Conservation (phyloP, 306 rosid genomes). For the Glycine latifolia region DNA sequence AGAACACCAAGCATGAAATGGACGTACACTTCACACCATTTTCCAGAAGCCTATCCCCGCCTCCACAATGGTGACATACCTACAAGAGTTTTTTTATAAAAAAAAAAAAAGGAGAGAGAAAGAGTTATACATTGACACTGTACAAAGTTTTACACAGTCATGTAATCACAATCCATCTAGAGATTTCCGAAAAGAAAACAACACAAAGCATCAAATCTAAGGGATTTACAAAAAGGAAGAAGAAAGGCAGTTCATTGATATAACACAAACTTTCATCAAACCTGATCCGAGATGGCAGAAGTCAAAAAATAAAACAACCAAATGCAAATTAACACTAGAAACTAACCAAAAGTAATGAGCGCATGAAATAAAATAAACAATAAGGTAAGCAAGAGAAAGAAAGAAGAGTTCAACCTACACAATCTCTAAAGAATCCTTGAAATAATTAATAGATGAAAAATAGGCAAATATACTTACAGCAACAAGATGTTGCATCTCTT, state of each 20-base stretch:
- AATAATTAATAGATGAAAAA: neutral
- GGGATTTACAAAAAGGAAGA: neutral
- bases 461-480: conserved; percentile 61
- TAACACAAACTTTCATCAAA: conserved; percentile 16
- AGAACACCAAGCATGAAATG: conserved; percentile 82
- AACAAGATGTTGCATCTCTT: conserved; percentile 89
- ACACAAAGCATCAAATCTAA: neutral
- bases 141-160: too few species aligned
- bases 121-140: too few species aligned
- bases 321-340: conserved; percentile 20
- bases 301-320: neutral
- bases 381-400: neutral
- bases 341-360: neutral
- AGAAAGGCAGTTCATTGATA: conserved; percentile 20
- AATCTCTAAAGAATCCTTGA: conserved; percentile 15
- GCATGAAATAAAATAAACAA: neutral
- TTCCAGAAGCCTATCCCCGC: conserved; percentile 73
- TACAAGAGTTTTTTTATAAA: conserved; percentile 38
- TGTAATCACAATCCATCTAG: too few species aligned
- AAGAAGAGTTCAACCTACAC: neutral
- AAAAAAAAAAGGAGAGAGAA: neutral
- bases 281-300: conserved; percentile 24
- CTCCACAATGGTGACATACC: conserved; percentile 95
- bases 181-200: neutral
- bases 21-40: conserved; percentile 84